These are phyloP conservation scores for Pichia sp. DNA, from an alignment of 1,139 yeast species.

Conservation along the genomic window DNA sequence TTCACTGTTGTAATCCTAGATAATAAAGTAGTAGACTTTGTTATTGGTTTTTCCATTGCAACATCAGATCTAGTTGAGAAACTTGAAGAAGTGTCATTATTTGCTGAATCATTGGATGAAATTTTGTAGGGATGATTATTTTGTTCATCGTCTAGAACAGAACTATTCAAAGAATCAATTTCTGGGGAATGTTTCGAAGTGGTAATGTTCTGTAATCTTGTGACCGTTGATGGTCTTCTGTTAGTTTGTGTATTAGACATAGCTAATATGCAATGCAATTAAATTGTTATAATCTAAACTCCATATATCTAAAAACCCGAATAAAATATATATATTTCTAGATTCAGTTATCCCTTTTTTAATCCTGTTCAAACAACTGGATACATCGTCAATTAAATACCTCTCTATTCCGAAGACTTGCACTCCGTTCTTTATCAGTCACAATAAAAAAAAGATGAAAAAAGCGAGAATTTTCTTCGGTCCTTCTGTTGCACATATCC, in stretches of 20 bases:
- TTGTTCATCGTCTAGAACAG: neutral
- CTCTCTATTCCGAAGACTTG: neutral
- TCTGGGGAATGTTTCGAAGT: slow-evolving; percentile 5
- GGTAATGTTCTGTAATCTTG: slow-evolving; percentile 5
- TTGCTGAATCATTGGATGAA: neutral
- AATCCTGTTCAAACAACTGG: no score
- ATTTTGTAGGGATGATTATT: neutral
- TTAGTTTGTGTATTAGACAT: neutral
- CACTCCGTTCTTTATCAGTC: slow-evolving; percentile 1
- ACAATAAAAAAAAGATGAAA: neutral
- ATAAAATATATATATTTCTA: no score
- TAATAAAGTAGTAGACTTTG: slow-evolving; percentile 12
- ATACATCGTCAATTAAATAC: neutral
- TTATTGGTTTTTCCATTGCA: neutral
- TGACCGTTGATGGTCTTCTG: slow-evolving; percentile 10
- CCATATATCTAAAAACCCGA: no score
- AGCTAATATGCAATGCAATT: no score
- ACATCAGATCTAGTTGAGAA: neutral
- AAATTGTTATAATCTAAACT: no score
- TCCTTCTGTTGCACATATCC: slow-evolving; percentile 11
- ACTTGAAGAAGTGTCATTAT: neutral
- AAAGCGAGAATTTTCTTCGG: no score
- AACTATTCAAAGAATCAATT: slow-evolving; percentile 4
- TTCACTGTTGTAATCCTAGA: slow-evolving; percentile 20
- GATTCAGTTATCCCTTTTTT: no score